Conservation (phyloP, 345 rosid species). For the Carallia pectinifolia region DNA sequence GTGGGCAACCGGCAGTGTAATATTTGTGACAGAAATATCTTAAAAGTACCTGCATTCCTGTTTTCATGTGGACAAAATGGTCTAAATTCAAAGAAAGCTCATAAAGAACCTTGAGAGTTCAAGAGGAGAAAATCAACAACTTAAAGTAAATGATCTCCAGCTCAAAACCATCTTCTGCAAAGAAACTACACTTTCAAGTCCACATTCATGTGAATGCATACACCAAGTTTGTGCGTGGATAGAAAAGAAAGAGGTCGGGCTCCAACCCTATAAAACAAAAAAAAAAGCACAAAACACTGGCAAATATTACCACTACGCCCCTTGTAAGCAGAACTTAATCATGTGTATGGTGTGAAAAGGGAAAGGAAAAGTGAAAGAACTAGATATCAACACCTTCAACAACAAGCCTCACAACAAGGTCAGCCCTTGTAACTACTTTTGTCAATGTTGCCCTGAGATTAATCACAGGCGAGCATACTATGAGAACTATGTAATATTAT, state of each 20-base stretch:
- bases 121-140: constrained; percentile 14
- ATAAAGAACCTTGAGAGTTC: constrained; percentile 57
- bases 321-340: not conserved
- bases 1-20: not conserved
- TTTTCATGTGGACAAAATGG: constrained; percentile 72
- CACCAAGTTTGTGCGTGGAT: no score
- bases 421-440: constrained; percentile 63
- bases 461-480: constrained; percentile 11
- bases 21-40: not conserved
- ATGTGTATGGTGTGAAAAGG: not conserved
- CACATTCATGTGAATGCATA: not conserved
- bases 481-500: constrained; percentile 3
- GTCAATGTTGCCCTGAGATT: constrained; percentile 57
- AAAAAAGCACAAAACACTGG: not conserved
- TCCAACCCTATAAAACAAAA: not conserved
- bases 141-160: not conserved
- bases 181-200: not conserved
- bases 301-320: not conserved
- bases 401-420: constrained; percentile 64
- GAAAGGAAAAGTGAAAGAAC: not conserved
- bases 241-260: not conserved
- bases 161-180: no score
- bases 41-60: constrained; percentile 76
- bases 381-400: constrained; percentile 52
- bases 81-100: constrained; percentile 66